Evolutionary conservation across 345 rosid species (phyloP), one percentile per base, ranked within the genome.

Genomic region (Turritis glabra): DNA sequence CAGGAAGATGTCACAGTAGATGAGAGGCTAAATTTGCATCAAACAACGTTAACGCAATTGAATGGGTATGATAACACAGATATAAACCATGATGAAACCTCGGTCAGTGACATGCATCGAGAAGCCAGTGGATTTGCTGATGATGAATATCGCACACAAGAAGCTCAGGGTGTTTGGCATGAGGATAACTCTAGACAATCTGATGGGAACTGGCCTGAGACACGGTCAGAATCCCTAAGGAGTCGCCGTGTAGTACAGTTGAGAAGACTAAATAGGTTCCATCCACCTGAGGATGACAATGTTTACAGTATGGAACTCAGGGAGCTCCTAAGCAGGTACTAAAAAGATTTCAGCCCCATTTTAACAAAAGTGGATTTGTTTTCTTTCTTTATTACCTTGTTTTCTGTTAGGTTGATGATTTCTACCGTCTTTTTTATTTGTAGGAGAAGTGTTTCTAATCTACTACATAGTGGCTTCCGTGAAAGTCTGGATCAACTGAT

Each of bases 381-480:
- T 29, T 19, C 8, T 15, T 59, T 60, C 9, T 19, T 7, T 38
- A 0, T n/a, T 12, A 30, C 64, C 41, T 68, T 73, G 46, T 44
- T 40, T 41, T n/a, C 27, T 48, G 37, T 57, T 63, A 17, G 7
- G 15, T 7, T 69, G 26, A 68, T 40, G 32, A 12, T 37, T 59
- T 19, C 6, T 60, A 60, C 21, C 32, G 4, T 60, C 25, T 38
- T 44, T 58, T 66, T 7, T 32, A 57, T 51, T 72, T 53, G 66
- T 69, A 92, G 99, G 90, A 88, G 98, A 81, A 96, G 96, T 48
- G 99, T 96, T 74, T 92, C 99, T 51, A 96, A 90, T 82, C 95
- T 96, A 74, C 91, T 96, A 80, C 89, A 91, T 44, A 96, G 99
- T 77, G 98, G 97, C 41, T 96, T 96, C 86, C 97, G 99, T 51